Evolutionary conservation across 2,329 filamentous ascomycete genomes (phyloP).

Genomic region (Coniella lustricola): DNA sequence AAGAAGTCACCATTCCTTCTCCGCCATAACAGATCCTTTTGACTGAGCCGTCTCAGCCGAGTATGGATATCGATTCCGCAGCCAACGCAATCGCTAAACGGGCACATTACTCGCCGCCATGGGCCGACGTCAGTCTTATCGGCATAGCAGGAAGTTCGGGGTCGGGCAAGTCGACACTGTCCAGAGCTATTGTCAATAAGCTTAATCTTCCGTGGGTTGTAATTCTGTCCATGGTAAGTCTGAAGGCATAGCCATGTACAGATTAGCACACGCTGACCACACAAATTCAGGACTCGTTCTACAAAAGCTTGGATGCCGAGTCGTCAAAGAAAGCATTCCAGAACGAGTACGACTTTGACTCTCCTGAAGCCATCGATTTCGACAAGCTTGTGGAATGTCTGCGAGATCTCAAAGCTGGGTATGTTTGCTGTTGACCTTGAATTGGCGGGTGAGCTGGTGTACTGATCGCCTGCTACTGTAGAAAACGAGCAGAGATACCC

Average conservation of each 20-base stretch:
- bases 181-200: slow-evolving; percentile 81
- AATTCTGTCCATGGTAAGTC: slow-evolving; percentile 83
- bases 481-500: slow-evolving; percentile 83
- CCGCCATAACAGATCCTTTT: too few relatives aligned
- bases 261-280: neutral
- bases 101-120: slow-evolving; percentile 85
- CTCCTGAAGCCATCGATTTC: slow-evolving; percentile 91
- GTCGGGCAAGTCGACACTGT: slow-evolving; percentile 88
- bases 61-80: slow-evolving; percentile 18
- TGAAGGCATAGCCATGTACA: neutral
- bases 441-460: neutral
- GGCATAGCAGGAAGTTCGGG: slow-evolving; percentile 93
- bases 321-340: slow-evolving; percentile 73
- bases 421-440: too few relatives aligned
- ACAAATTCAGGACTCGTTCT: slow-evolving; percentile 79
- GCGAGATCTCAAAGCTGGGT: slow-evolving; percentile 86
- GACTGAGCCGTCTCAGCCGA: too few relatives aligned
- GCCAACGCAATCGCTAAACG: slow-evolving; percentile 44
- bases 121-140: slow-evolving; percentile 94
- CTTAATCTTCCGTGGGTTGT: slow-evolving; percentile 96
- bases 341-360: slow-evolving; percentile 95
- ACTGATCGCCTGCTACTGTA: slow-evolving; percentile 29
- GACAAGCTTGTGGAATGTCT: slow-evolving; percentile 76
- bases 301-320: slow-evolving; percentile 78
- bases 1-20: too few relatives aligned